Percentiles rank a stretch among this genome's conserved stretches.
Conservation (phyloP, 2,329 filamentous ascomycete genomes). For the Paradendryphiella salina region DNA sequence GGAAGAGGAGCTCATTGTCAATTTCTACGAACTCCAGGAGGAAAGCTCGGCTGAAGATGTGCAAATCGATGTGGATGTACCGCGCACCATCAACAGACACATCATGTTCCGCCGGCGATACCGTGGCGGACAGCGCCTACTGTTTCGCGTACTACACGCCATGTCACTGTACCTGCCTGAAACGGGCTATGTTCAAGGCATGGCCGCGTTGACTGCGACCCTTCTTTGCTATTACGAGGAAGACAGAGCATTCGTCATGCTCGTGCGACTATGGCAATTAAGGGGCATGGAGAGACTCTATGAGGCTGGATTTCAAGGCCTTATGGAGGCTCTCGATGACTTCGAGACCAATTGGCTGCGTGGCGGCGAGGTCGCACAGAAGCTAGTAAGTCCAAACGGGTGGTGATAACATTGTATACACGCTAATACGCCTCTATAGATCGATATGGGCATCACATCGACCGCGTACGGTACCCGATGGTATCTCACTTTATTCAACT, state of each 20-base stretch:
- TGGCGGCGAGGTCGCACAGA: slow-evolving; percentile 74
- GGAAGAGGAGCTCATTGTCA: slow-evolving; percentile 70
- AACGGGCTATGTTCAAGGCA: slow-evolving; percentile 95
- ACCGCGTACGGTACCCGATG: slow-evolving; percentile 95
- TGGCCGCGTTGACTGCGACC: slow-evolving; percentile 91
- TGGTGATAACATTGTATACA: not conserved
- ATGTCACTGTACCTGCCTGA: slow-evolving; percentile 88
- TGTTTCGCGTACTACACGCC: slow-evolving; percentile 91
- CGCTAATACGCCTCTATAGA: slow-evolving; percentile 52
- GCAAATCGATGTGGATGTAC: slow-evolving; percentile 96
- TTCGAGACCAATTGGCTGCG: slow-evolving; percentile 84
- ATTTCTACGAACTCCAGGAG: slow-evolving; percentile 73
- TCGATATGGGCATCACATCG: slow-evolving; percentile 76
- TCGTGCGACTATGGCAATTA: slow-evolving; percentile 90
- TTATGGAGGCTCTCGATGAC: slow-evolving; percentile 83
- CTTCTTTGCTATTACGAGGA: slow-evolving; percentile 97
- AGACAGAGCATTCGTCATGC: slow-evolving; percentile 91
- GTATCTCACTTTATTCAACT: slow-evolving; percentile 97
- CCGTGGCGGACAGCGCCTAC: slow-evolving; percentile 80
- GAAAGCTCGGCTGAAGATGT: slow-evolving; percentile 84
- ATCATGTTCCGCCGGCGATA: slow-evolving; percentile 97
- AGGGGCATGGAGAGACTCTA: slow-evolving; percentile 86
- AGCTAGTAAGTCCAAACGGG: slow-evolving; percentile 66
- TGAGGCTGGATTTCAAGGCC: slow-evolving; percentile 76
- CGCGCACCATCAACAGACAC: slow-evolving; percentile 89